Conservation (phyloP, 257 asterid genomes). For the Leonotis leonurus region DNA sequence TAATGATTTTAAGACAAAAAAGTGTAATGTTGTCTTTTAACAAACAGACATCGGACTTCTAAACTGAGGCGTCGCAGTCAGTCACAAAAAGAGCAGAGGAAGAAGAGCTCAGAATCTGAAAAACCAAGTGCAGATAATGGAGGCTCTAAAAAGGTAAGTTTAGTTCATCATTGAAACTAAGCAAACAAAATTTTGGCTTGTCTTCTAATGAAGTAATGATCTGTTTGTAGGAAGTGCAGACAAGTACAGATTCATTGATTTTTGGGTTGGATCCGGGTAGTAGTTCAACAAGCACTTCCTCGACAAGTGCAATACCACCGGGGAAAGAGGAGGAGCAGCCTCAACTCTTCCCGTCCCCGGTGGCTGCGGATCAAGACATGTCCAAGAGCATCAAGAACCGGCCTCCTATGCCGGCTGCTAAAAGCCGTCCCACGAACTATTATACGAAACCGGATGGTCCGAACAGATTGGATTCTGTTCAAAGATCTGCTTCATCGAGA, state of each 20-base stretch:
- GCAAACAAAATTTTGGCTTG: not conserved
- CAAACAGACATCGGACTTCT: conserved; percentile 37
- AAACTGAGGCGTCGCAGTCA: conserved; percentile 44
- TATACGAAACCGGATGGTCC: conserved; percentile 13
- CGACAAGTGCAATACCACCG: conserved; percentile 33
- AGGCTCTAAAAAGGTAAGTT: conserved; percentile 34
- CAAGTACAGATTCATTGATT: conserved; percentile 29
- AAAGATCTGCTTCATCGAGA: conserved; percentile 53
- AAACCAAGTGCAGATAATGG: conserved; percentile 24
- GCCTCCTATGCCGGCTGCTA: conserved; percentile 36
- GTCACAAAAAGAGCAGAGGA: conserved; percentile 38
- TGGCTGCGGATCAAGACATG: not conserved
- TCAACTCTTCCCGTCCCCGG: conserved; percentile 19
- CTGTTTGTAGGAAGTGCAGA: conserved; percentile 25
- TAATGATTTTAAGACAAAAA: not conserved
- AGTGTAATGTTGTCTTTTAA: not conserved
- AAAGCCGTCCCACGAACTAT: conserved; percentile 16
- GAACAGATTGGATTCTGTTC: conserved; percentile 31
- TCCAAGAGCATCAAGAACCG: conserved; percentile 34
- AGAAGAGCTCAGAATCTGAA: conserved; percentile 26
- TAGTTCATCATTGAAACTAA: not conserved
- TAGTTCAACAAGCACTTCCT: conserved; percentile 48
- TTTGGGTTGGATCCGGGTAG: conserved; percentile 50
- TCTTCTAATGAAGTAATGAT: not conserved
- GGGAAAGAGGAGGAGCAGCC: conserved; percentile 17